Evolutionary conservation across 1,284 basidiomycete species (phyloP), one percentile per base, ranked within the genome.

Genomic region (Cryptococcus sp.): DNA sequence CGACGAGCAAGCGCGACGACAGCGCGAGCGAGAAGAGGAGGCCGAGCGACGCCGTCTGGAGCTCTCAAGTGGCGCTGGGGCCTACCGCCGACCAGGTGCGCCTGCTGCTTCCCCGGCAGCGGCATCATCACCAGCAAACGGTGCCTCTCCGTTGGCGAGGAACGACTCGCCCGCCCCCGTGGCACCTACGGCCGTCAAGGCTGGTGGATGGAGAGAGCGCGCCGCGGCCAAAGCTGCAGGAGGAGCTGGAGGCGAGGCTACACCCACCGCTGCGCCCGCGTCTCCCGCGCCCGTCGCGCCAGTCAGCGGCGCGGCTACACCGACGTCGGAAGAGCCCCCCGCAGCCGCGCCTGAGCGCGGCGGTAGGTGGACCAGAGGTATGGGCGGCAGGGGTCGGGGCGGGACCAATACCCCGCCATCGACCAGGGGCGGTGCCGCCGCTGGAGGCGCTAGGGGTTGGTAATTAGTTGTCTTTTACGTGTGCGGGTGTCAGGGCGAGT

Each of bases 11-110:
- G 85, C 84, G 3, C 83, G 83, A 20, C 78, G 82, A 49, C 89
- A 88, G 69, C 79, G 76, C n/a, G 84, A 88, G 70, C 85, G 88
- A 60, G 91, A 93, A 72, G 89, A 90, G 54, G 92, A 93, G 69
- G 90, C 90, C 0, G 83, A 85, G 68, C 83, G 83, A 16, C 84
- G 85, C 41, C 73, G 76, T 22, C 69, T 67, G 10, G 77, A 76
- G 60, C 65, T 73, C 38, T 27, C 63, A 15, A 51, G 55, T 20
- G 64, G 64, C n/a, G 68, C 62, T 46, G 69, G 67, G 15, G 68
- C 64, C 22, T 51, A 57, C 51, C 56, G 63, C 46, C 66, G 54
- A 45, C 64, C 66, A 39, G 77, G 72, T 50, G 70, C 71, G 3
- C 54, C 65, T 38, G 51, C 56, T 30, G 30, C 58, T 58, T 46